Evolutionary conservation across 1,139 yeast genomes (phyloP).

Genomic region (Citeromyces hawaiiensis): DNA sequence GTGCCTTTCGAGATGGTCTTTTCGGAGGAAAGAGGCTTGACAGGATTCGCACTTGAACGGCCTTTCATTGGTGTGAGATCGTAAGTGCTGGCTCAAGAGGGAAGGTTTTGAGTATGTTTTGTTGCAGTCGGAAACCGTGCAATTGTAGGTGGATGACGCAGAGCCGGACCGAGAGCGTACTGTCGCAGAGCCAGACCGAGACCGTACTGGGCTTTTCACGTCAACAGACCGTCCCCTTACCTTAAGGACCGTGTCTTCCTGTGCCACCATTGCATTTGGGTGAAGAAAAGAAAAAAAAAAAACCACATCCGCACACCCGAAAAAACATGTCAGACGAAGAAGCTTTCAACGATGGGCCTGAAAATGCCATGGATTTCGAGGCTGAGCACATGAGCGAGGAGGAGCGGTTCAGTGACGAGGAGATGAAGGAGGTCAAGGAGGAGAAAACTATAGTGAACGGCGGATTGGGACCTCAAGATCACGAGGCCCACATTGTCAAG

Average conservation of each 20-base stretch:
- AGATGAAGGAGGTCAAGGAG: constrained; percentile 36
- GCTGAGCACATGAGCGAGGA: constrained; percentile 69
- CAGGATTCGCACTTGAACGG: constrained; percentile 64
- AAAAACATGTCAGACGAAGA: constrained; percentile 36
- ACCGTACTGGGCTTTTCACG: too few relatives aligned
- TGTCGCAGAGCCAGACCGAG: too few relatives aligned
- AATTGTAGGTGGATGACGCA: too few relatives aligned
- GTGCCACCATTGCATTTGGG: not conserved
- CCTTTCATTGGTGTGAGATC: constrained; percentile 68
- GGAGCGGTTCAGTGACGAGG: constrained; percentile 27
- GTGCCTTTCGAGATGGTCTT: constrained; percentile 73
- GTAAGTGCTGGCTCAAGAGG: constrained; percentile 64
- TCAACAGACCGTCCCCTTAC: not conserved
- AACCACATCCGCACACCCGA: not conserved
- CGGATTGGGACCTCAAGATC: constrained; percentile 47
- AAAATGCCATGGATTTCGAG: constrained; percentile 71
- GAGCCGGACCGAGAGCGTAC: too few relatives aligned
- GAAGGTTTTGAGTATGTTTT: constrained; percentile 78
- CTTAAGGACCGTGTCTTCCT: not conserved
- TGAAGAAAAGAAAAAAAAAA: constrained; percentile 13
- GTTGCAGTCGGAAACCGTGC: constrained; percentile 35
- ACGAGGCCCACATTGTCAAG: constrained; percentile 28
- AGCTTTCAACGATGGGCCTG: constrained; percentile 65
- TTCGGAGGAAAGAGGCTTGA: constrained; percentile 52
- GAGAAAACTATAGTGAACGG: constrained; percentile 64